Evolutionary conservation across 257 asterid species (phyloP).

Genomic region (Cruciata laevipes): DNA sequence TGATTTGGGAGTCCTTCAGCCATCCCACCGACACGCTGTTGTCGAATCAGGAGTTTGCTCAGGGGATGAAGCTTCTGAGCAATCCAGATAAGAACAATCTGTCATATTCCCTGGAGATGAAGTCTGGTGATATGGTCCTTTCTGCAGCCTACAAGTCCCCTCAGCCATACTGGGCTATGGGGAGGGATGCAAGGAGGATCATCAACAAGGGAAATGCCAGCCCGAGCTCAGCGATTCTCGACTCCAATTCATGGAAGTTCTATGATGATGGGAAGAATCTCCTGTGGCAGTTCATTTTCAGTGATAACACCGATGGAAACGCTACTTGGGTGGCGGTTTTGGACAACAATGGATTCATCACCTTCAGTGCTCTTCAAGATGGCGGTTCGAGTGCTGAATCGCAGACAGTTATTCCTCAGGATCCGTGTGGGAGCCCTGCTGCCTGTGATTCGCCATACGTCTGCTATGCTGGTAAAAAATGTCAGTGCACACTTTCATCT

Average conservation of each 20-base stretch:
- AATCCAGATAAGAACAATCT: conserved; percentile 45
- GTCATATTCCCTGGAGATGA: conserved; percentile 65
- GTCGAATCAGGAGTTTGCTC: conserved; percentile 49
- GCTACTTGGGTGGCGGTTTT: conserved; percentile 66
- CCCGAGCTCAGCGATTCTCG: conserved; percentile 42
- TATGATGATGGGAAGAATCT: conserved; percentile 37
- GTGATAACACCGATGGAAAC: conserved; percentile 30
- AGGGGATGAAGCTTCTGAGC: conserved; percentile 68
- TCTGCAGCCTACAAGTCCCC: conserved; percentile 50
- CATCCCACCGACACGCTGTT: conserved; percentile 73
- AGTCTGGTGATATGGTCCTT: conserved; percentile 64
- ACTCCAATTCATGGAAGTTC: conserved; percentile 71
- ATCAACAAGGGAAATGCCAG: conserved; percentile 43
- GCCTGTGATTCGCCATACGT: conserved; percentile 67
- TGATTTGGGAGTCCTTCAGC: conserved; percentile 73
- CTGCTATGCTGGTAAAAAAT: conserved; percentile 54
- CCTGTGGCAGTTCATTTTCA: conserved; percentile 68
- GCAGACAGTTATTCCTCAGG: conserved; percentile 49
- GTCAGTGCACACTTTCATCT: conserved; percentile 64
- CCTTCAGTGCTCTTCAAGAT: conserved; percentile 46
- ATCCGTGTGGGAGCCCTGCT: conserved; percentile 62
- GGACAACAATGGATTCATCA: conserved; percentile 56
- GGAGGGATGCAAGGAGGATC: conserved; percentile 51
- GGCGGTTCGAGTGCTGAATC: conserved; percentile 32
- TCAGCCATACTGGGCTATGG: conserved; percentile 87